These are phyloP conservation scores for Hylodesmum podocarpum DNA, from an alignment of 306 rosid genomes.

Conservation along the genomic window DNA sequence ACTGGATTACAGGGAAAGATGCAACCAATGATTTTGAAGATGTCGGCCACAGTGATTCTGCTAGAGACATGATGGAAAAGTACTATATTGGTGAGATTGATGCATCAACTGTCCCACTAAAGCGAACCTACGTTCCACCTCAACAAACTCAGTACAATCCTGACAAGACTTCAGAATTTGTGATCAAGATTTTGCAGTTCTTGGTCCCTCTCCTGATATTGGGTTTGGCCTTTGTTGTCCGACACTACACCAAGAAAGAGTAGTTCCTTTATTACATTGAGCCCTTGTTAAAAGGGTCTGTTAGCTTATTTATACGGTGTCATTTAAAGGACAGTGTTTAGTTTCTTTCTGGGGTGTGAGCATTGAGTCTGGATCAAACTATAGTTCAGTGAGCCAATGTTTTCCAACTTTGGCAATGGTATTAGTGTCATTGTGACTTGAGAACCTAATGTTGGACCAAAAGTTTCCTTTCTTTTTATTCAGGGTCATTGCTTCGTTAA, in stretches of 20 bases:
- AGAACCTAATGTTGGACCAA: slow-evolving; percentile 15
- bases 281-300: slow-evolving; percentile 30
- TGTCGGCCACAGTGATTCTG: slow-evolving; percentile 95
- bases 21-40: slow-evolving; percentile 94
- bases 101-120: slow-evolving; percentile 61
- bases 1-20: slow-evolving; percentile 71
- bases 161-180: slow-evolving; percentile 73
- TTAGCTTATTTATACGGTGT: slow-evolving; percentile 22
- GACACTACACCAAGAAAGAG: slow-evolving; percentile 91
- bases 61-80: slow-evolving; percentile 85
- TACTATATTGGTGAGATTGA: slow-evolving; percentile 90
- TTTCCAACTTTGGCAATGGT: slow-evolving; percentile 14
- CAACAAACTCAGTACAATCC: slow-evolving; percentile 55
- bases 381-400: slow-evolving; percentile 28
- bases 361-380: slow-evolving; percentile 30
- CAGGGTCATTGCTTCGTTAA: slow-evolving; percentile 4
- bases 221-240: slow-evolving; percentile 83
- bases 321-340: slow-evolving; percentile 35
- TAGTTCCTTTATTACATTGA: slow-evolving; percentile 25
- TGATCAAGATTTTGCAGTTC: slow-evolving; percentile 85
- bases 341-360: slow-evolving; percentile 33
- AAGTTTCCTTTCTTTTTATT: slow-evolving; percentile 12
- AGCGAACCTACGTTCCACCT: slow-evolving; percentile 52
- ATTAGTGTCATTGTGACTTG: slow-evolving; percentile 25
- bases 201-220: slow-evolving; percentile 84